A percentile compares a stretch with the other conserved stretches of the same genome.
Conservation (phyloP, 805 yeast species). For the Yarrowia osloensis region DNA sequence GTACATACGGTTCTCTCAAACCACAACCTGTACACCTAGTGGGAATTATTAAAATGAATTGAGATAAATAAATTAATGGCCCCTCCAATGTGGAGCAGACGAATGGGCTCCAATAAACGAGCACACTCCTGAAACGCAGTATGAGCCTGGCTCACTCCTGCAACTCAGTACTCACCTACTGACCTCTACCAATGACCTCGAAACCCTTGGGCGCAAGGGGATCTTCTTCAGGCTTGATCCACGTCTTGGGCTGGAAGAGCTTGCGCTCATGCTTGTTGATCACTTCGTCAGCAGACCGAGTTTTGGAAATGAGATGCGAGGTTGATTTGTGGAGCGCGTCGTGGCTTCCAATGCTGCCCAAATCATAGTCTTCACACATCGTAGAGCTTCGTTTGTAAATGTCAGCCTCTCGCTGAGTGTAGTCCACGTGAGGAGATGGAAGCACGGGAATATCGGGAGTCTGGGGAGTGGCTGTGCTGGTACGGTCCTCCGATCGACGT, state of each 20-base stretch:
- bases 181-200: conserved; percentile 36
- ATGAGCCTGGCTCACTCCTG: no score
- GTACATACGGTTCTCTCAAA: no score
- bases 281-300: not conserved
- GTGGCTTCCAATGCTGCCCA: not conserved
- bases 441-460: conserved; percentile 38
- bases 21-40: no score
- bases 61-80: not conserved
- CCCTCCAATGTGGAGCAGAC: no score
- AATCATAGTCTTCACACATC: conserved; percentile 19
- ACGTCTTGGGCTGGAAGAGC: conserved; percentile 15
- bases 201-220: conserved; percentile 37
- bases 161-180: not conserved
- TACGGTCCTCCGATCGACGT: conserved; percentile 32
- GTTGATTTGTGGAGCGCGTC: not conserved
- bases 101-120: no score
- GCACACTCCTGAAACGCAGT: no score
- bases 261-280: not conserved
- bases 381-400: conserved; percentile 20
- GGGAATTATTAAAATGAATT: no score
- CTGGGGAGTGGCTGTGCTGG: conserved; percentile 35
- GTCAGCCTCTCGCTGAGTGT: conserved; percentile 35
- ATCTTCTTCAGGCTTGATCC: conserved; percentile 17
- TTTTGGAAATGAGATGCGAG: not conserved
- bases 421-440: conserved; percentile 34